Evolutionary conservation across 1,284 basidiomycete genomes (phyloP).

Genomic region (Fomitopsis schrenkii): DNA sequence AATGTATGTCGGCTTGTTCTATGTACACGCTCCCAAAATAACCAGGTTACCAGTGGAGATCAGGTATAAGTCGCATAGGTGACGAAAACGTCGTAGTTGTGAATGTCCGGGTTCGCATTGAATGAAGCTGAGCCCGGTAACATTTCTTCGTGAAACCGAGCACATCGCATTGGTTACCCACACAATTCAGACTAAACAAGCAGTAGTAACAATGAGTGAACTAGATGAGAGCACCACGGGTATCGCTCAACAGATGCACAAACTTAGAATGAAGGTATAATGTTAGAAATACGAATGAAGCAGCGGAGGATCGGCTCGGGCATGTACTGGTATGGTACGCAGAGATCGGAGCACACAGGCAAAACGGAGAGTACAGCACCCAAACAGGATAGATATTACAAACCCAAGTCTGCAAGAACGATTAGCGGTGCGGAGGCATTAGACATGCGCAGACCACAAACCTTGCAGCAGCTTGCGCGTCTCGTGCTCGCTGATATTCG

Average conservation of each 20-base stretch:
- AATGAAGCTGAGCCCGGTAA: not conserved
- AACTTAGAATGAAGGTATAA: conserved; percentile 2
- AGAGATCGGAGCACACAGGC: not conserved
- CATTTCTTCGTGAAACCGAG: not conserved
- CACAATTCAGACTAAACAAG: not conserved
- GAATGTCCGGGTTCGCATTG: too few species aligned
- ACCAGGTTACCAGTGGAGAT: too few species aligned
- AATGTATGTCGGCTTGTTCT: too few species aligned
- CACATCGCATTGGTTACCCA: not conserved
- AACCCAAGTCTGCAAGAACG: conserved; percentile 43
- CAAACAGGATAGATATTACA: conserved; percentile 31
- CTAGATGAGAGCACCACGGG: not conserved
- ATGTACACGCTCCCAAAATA: too few species aligned
- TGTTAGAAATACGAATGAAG: conserved; percentile 5
- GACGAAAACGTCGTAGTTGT: too few species aligned
- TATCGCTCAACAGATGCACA: not conserved
- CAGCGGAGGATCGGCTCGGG: conserved; percentile 4
- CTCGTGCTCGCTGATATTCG: conserved; percentile 69
- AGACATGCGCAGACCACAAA: conserved; percentile 18
- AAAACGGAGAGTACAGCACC: not conserved
- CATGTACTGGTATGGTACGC: not conserved
- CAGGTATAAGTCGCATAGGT: too few species aligned
- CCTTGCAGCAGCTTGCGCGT: conserved; percentile 68
- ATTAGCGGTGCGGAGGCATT: not conserved
- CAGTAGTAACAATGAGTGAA: not conserved